phyloP scores from a whole-genome alignment of 345 rosid genomes.

The Stellera chamaejasme region DNA sequence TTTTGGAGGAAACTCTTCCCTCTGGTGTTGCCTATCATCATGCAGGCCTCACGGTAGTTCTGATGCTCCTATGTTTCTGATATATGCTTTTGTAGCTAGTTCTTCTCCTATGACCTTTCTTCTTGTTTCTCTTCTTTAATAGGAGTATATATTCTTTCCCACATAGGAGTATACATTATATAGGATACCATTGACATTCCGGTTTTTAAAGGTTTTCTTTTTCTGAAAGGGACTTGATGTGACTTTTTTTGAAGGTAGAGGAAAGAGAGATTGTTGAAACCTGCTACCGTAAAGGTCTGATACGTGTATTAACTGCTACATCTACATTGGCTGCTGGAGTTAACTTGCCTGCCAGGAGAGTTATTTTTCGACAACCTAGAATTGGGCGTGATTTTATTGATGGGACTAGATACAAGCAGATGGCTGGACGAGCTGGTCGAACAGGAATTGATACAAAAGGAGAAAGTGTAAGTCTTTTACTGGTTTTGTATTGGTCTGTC shows the following conservation, averaged over 20 bases:
- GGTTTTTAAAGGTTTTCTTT: background rate
- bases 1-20: constrained; percentile 84
- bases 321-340: constrained; percentile 99
- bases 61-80: constrained; percentile 18
- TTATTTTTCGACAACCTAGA: constrained; percentile 94
- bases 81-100: background rate
- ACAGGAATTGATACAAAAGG: constrained; percentile 98
- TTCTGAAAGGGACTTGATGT: constrained; percentile 4
- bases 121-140: constrained; percentile 8
- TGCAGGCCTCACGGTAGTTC: constrained; percentile 93
- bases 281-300: constrained; percentile 86
- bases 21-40: constrained; percentile 98
- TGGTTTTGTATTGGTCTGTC: constrained; percentile 5
- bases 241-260: constrained; percentile 56
- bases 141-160: background rate
- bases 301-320: constrained; percentile 90
- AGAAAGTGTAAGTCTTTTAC: constrained; percentile 72
- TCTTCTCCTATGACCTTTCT: background rate
- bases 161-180: background rate
- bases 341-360: constrained; percentile 96
- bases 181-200: constrained; percentile 1
- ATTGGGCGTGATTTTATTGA: constrained; percentile 95
- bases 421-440: constrained; percentile 99
- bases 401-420: constrained; percentile 96
- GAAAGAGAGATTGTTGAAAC: constrained; percentile 94